These are phyloP conservation scores for Starmera amethionina DNA, from an alignment of 805 yeast genomes.

Conservation along the genomic window DNA sequence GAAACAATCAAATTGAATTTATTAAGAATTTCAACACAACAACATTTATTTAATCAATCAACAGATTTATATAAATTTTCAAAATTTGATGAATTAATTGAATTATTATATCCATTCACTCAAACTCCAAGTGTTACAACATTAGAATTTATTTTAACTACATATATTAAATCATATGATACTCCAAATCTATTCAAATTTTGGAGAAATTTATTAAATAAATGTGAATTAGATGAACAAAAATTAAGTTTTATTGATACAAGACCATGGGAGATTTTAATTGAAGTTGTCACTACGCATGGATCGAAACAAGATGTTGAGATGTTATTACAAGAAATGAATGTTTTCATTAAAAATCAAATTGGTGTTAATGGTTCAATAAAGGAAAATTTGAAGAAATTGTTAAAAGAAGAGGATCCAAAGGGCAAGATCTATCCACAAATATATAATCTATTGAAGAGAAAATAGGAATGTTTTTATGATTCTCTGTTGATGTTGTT, in stretches of 20 bases:
- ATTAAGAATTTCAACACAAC: slow-evolving; percentile 14
- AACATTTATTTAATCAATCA: slow-evolving; percentile 6
- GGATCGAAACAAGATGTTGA: slow-evolving; percentile 10
- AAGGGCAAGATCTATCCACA: neutral
- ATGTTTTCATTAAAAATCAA: slow-evolving; percentile 4
- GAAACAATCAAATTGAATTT: slow-evolving; percentile 8
- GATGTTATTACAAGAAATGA: slow-evolving; percentile 6
- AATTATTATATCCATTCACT: slow-evolving; percentile 2
- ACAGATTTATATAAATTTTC: slow-evolving; percentile 6
- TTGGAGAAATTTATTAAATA: slow-evolving; percentile 8
- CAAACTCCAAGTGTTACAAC: neutral
- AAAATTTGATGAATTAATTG: slow-evolving; percentile 8
- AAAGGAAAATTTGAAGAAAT: neutral
- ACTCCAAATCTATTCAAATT: slow-evolving; percentile 8
- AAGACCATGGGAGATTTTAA: slow-evolving; percentile 15
- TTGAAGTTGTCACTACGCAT: slow-evolving; percentile 4
- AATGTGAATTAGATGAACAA: neutral
- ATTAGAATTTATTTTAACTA: slow-evolving; percentile 10
- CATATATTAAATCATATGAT: slow-evolving; percentile 11
- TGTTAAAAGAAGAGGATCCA: neutral
- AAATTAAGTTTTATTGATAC: slow-evolving; percentile 5
- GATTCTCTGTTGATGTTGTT: slow-evolving; percentile 31
- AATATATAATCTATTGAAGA: neutral
- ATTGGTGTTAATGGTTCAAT: neutral
- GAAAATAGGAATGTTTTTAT: slow-evolving; percentile 3